phyloP scores from a whole-genome alignment of 2,329 filamentous ascomycete genomes.

The Aspergillus novoparasiticus region DNA sequence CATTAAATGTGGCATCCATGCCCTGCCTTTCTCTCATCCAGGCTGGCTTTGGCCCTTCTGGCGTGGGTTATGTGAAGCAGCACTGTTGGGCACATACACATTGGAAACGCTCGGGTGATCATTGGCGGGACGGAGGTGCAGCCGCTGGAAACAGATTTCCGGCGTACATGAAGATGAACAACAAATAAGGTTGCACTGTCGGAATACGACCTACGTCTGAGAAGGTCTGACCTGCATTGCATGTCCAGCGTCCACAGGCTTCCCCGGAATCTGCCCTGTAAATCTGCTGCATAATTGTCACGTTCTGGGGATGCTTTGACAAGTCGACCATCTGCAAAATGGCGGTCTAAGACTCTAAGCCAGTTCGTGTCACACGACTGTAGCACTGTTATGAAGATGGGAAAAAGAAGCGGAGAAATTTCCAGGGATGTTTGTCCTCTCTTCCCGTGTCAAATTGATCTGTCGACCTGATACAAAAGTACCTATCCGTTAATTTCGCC shows the following conservation, averaged over 20 bases:
- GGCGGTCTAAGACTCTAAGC: neutral
- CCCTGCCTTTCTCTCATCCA: neutral
- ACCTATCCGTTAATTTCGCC: neutral
- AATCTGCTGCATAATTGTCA: neutral
- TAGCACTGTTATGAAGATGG: neutral
- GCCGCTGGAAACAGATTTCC: constrained; percentile 7
- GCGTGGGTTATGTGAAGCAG: neutral
- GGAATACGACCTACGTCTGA: neutral
- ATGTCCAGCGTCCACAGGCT: neutral
- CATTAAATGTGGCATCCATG: neutral
- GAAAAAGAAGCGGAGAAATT: neutral
- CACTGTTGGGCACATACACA: neutral
- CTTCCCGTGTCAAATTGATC: neutral
- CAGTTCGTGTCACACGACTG: neutral
- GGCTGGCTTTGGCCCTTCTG: neutral
- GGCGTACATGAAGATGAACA: neutral
- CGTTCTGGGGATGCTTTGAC: neutral
- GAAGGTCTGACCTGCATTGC: neutral
- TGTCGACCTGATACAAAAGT: neutral
- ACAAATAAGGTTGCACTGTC: constrained; percentile 1
- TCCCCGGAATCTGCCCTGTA: neutral
- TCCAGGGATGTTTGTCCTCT: neutral
- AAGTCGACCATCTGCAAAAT: neutral
- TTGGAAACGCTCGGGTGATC: neutral
- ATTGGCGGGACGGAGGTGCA: neutral